Evolutionary conservation across 345 rosid genomes (phyloP).

Genomic region (Salix udensis): DNA sequence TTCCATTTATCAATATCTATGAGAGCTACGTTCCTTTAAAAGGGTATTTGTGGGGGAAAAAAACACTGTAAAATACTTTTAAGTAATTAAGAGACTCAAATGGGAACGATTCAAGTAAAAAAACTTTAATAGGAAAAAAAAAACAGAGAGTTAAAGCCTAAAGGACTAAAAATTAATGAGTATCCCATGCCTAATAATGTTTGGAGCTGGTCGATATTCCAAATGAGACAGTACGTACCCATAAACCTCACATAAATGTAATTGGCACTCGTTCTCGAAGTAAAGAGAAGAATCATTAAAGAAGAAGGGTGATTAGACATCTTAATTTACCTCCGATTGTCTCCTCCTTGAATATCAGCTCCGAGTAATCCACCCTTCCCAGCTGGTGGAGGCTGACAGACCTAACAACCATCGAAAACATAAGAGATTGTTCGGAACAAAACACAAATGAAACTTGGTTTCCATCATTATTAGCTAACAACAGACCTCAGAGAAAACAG

Average conservation of each 20-base stretch:
- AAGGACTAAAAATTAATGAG: background rate
- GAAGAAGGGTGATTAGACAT: background rate
- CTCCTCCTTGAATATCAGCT: slow-evolving; percentile 47
- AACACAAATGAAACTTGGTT: background rate
- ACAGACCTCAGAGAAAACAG: slow-evolving; percentile 66
- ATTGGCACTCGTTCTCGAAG: background rate
- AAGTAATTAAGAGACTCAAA: no score
- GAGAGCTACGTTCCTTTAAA: no score
- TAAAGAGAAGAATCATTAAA: no score
- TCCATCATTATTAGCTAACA: background rate
- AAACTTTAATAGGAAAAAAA: background rate
- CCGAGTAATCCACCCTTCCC: slow-evolving; percentile 66
- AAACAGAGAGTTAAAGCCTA: background rate
- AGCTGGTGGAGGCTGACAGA: slow-evolving; percentile 52
- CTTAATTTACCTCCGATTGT: slow-evolving; percentile 27
- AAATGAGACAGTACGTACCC: background rate
- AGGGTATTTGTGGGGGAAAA: no score
- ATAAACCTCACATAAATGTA: background rate
- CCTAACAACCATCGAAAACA: slow-evolving; percentile 13
- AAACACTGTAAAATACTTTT: no score
- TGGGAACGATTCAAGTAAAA: no score
- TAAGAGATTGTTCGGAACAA: background rate
- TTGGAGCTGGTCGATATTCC: no score
- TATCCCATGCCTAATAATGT: no score
- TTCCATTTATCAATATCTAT: no score